Conservation (phyloP, 208 protist genomes). For the Porcisia hertigi region DNA sequence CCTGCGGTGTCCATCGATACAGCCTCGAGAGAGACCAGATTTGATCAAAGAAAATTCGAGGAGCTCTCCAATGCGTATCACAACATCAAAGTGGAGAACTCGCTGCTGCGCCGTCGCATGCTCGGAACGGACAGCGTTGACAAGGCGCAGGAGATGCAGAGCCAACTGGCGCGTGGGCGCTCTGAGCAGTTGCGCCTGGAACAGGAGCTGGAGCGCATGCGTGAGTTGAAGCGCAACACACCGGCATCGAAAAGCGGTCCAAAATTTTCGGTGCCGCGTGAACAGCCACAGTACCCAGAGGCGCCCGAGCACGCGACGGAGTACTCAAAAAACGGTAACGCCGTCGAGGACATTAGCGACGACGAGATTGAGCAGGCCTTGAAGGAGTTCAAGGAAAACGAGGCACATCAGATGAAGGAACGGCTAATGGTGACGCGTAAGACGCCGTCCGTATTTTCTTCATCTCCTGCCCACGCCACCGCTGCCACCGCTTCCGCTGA, state of each 20-base stretch:
- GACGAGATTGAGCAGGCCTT: constrained; percentile 45
- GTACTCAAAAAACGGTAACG: constrained; percentile 49
- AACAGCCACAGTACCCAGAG: constrained; percentile 41
- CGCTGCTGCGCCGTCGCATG: constrained; percentile 75
- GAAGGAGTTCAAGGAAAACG: constrained; percentile 36
- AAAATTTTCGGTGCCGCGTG: constrained; percentile 24
- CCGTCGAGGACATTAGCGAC: constrained; percentile 47
- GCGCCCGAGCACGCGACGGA: constrained; percentile 40
- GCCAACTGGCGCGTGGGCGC: constrained; percentile 48
- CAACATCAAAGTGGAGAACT: constrained; percentile 85
- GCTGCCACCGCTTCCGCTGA: neutral
- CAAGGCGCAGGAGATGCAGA: constrained; percentile 62
- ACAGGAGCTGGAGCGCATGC: constrained; percentile 64
- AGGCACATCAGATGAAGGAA: constrained; percentile 21
- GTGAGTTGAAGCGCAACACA: constrained; percentile 35
- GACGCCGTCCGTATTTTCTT: neutral
- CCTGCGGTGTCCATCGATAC: neutral
- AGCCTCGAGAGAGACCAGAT: constrained; percentile 20
- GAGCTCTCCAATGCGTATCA: constrained; percentile 77
- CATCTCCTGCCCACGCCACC: constrained; percentile 5
- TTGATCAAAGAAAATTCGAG: constrained; percentile 61
- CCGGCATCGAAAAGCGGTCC: constrained; percentile 7
- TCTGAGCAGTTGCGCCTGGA: constrained; percentile 55
- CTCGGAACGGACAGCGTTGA: constrained; percentile 71
- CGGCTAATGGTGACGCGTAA: neutral